Percentiles rank a stretch among this genome's conserved stretches.
phyloP scores from a whole-genome alignment of 768 basidiomycete genomes.

The Lepiota venenata region DNA sequence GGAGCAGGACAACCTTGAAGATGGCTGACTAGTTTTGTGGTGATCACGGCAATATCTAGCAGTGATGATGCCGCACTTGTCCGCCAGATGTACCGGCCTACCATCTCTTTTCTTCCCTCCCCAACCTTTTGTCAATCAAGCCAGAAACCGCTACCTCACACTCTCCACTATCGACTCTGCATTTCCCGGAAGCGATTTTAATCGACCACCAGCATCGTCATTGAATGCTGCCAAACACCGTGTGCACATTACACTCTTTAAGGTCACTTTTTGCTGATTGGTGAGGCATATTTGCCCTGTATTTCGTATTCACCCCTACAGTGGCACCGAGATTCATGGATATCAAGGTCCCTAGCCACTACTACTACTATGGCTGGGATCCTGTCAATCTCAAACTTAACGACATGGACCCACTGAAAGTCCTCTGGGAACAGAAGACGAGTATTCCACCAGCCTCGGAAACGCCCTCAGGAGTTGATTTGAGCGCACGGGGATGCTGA shows the following conservation, averaged over 20 bases:
- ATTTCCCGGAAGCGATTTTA: too few relatives aligned
- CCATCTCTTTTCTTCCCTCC: constrained; percentile 74
- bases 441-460: too few relatives aligned
- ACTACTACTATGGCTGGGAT: too few relatives aligned
- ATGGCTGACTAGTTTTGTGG: too few relatives aligned
- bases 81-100: constrained; percentile 77
- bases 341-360: constrained; percentile 96
- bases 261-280: constrained; percentile 99
- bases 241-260: too few relatives aligned
- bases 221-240: too few relatives aligned
- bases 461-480: too few relatives aligned
- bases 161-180: constrained; percentile 11
- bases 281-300: constrained; percentile 83
- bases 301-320: constrained; percentile 92
- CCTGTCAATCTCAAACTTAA: too few relatives aligned
- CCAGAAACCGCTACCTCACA: constrained; percentile 13
- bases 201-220: too few relatives aligned
- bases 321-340: constrained; percentile 82
- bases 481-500: too few relatives aligned
- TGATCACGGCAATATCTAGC: too few relatives aligned
- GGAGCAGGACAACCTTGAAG: too few relatives aligned
- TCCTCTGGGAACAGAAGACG: constrained; percentile 88
- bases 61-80: constrained; percentile 92
- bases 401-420: constrained; percentile 83
- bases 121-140: constrained; percentile 37